Conservation (phyloP, 2,329 filamentous ascomycete genomes). For the Pseudogymnoascus destructans region DNA sequence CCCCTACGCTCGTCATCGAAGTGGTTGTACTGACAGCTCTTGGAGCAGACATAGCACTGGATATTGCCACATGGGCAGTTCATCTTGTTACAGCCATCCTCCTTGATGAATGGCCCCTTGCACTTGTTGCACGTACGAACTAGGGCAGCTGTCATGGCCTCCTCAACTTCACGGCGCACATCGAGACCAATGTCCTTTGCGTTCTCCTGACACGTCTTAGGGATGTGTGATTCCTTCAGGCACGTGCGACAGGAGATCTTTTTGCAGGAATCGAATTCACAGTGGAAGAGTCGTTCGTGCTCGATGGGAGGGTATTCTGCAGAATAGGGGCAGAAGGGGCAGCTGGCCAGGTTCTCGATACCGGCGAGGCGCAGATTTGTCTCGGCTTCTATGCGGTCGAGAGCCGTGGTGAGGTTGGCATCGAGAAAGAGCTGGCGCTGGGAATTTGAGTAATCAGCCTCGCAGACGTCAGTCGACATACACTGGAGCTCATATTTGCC, state of each 20-base stretch:
- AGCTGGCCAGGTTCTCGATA: conserved; percentile 59
- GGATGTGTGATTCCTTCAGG: conserved; percentile 54
- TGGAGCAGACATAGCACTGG: conserved; percentile 60
- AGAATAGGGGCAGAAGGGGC: conserved; percentile 73
- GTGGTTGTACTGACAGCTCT: conserved; percentile 54
- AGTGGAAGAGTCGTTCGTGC: conserved; percentile 60
- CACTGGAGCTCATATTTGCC: conserved; percentile 57
- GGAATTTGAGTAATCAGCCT: conserved; percentile 41
- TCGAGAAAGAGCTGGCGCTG: conserved; percentile 47
- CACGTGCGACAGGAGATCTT: conserved; percentile 57
- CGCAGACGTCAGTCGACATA: conserved; percentile 56
- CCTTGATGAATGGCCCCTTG: conserved; percentile 57
- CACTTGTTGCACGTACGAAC: conserved; percentile 64
- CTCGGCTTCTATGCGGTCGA: conserved; percentile 61
- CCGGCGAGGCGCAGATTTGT: conserved; percentile 54
- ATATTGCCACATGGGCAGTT: conserved; percentile 44
- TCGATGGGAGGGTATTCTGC: conserved; percentile 57
- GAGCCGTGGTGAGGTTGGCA: conserved; percentile 41
- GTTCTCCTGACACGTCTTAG: conserved; percentile 56
- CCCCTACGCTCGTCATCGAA: conserved; percentile 44
- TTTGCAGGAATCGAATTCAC: conserved; percentile 51
- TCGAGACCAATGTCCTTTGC: conserved; percentile 45
- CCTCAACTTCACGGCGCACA: conserved; percentile 57
- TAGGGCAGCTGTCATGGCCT: conserved; percentile 70
- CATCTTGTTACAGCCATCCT: conserved; percentile 75